Conservation (phyloP, 139 green algal genomes). For the Dunaliella primolecta region DNA sequence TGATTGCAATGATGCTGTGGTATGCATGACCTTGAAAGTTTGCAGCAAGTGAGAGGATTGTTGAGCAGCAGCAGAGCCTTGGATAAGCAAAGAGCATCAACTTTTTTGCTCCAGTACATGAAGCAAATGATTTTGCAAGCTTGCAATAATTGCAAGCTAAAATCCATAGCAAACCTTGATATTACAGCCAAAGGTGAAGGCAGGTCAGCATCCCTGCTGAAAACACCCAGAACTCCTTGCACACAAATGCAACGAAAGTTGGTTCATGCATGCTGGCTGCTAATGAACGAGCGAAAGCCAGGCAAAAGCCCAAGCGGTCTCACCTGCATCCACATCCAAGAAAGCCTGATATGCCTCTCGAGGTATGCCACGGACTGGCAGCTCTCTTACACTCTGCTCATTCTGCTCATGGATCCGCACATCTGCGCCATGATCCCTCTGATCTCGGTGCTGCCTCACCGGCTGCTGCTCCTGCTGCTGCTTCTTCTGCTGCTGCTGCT, state of each 20-base stretch:
- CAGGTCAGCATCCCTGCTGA: no score
- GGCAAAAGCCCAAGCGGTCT: background rate
- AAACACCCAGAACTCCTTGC: background rate
- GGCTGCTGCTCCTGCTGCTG: background rate
- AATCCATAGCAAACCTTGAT: background rate
- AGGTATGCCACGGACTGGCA: background rate
- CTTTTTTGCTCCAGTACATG: no score
- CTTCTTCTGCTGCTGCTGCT: background rate
- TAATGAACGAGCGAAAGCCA: background rate
- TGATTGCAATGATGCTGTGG: no score
- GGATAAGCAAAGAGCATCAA: no score
- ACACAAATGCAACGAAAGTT: background rate
- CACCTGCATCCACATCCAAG: background rate
- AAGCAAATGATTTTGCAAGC: no score
- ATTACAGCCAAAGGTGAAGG: no score
- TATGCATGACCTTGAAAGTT: no score
- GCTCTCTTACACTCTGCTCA: background rate
- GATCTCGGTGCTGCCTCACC: background rate
- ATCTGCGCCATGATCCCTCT: background rate
- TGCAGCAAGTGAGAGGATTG: no score
- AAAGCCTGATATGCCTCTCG: background rate
- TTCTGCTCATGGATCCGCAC: background rate
- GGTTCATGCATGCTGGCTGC: background rate
- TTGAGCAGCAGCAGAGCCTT: no score
- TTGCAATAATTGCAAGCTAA: background rate